Conservation (phyloP, 2,329 filamentous ascomycete genomes). For the Fonsecaea multimorphosa region DNA sequence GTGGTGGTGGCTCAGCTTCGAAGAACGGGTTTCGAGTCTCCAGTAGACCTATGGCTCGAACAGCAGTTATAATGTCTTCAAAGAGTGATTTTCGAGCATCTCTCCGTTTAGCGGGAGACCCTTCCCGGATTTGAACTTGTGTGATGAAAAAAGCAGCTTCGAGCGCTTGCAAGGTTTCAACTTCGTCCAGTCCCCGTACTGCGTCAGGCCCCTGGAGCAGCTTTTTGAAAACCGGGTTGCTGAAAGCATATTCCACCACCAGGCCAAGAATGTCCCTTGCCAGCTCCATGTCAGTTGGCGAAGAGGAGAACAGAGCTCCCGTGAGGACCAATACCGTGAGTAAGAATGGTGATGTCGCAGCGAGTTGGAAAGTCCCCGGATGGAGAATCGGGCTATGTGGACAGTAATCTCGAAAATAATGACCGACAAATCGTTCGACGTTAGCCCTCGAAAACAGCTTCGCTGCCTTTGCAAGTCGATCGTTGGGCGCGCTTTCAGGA, state of each 20-base stretch:
- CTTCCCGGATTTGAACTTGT: constrained; percentile 14
- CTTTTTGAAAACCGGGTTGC: constrained; percentile 8
- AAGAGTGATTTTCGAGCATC: constrained; percentile 9
- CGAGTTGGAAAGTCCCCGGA: constrained; percentile 3
- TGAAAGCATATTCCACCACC: constrained; percentile 14
- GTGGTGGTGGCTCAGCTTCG: constrained; percentile 4
- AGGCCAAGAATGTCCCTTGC: constrained; percentile 13
- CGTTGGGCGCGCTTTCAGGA: constrained; percentile 9
- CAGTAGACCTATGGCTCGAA: constrained; percentile 10
- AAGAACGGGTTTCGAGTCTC: constrained; percentile 14
- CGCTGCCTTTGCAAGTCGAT: constrained; percentile 3
- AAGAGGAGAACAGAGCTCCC: constrained; percentile 13
- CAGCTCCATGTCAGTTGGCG: not conserved
- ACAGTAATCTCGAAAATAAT: constrained; percentile 21
- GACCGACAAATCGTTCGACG: constrained; percentile 17
- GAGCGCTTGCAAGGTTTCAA: constrained; percentile 15
- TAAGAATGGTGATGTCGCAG: constrained; percentile 1
- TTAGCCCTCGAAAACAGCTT: constrained; percentile 11
- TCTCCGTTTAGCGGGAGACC: not conserved
- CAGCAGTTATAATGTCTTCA: constrained; percentile 15
- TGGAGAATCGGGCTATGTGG: constrained; percentile 17
- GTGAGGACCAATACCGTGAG: constrained; percentile 14
- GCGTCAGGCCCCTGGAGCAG: not conserved
- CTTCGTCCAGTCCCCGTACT: not conserved
- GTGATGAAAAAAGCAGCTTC: constrained; percentile 17